These are phyloP conservation scores for Lactarius sp. DNA, from an alignment of 768 basidiomycete genomes.

Conservation along the genomic window DNA sequence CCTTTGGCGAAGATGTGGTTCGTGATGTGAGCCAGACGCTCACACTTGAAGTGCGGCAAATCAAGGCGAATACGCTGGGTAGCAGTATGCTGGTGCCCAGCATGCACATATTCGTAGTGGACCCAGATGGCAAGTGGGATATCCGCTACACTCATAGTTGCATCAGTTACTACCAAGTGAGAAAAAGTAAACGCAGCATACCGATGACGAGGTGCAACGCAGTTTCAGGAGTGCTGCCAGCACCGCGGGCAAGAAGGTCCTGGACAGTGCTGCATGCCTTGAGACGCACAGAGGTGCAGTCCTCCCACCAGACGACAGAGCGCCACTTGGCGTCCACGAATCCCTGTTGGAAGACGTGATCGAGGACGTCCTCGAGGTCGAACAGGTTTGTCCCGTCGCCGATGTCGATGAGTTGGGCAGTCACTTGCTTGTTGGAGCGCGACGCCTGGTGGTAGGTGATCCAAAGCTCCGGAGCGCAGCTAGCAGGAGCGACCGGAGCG, in stretches of 20 bases:
- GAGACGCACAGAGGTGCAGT: slow-evolving; percentile 36
- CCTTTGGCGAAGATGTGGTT: slow-evolving; percentile 43
- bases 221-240: slow-evolving; percentile 40
- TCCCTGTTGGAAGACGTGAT: slow-evolving; percentile 42
- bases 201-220: slow-evolving; percentile 44
- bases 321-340: slow-evolving; percentile 43
- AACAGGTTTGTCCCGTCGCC: slow-evolving; percentile 38
- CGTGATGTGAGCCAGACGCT: slow-evolving; percentile 42
- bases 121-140: slow-evolving; percentile 41
- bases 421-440: slow-evolving; percentile 37
- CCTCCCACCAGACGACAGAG: slow-evolving; percentile 43
- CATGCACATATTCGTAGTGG: slow-evolving; percentile 39
- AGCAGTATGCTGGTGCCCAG: slow-evolving; percentile 31
- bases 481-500: slow-evolving; percentile 6
- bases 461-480: slow-evolving; percentile 37
- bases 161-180: background rate
- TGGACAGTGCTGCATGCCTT: slow-evolving; percentile 36
- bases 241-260: slow-evolving; percentile 35
- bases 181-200: slow-evolving; percentile 25
- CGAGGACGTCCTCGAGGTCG: slow-evolving; percentile 47
- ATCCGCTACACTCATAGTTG: slow-evolving; percentile 35
- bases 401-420: slow-evolving; percentile 46
- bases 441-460: slow-evolving; percentile 46
- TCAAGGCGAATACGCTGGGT: slow-evolving; percentile 43
- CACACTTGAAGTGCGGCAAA: slow-evolving; percentile 32